Conservation (phyloP, 2,329 filamentous ascomycete species). For the Cadophora gregata region DNA sequence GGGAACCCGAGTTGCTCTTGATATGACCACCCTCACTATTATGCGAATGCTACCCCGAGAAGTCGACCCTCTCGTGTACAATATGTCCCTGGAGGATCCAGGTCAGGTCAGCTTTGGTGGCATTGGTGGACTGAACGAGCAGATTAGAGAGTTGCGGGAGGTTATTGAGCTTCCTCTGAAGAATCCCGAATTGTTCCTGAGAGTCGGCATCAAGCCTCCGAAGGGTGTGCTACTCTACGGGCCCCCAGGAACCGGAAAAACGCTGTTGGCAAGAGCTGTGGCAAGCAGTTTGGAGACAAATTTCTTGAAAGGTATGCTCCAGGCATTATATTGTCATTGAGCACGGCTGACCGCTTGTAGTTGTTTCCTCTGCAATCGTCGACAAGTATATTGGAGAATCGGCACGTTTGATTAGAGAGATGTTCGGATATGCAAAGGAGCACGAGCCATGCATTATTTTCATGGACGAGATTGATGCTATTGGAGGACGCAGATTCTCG, state of each 20-base stretch:
- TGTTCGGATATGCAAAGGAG: constrained; percentile 99
- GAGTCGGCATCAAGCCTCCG: constrained; percentile 98
- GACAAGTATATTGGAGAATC: constrained; percentile 99
- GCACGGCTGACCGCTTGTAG: constrained; percentile 52
- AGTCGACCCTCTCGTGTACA: constrained; percentile 98
- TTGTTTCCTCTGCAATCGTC: constrained; percentile 97
- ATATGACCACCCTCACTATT: constrained; percentile 99
- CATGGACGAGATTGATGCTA: constrained; percentile 99
- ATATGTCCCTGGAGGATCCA: constrained; percentile 98
- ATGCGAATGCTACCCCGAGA: constrained; percentile 99
- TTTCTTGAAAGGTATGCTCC: constrained; percentile 85
- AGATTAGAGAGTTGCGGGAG: constrained; percentile 95
- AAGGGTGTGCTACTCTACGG: constrained; percentile 97
- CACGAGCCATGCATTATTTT: constrained; percentile 99
- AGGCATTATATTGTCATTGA: background rate
- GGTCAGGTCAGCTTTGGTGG: constrained; percentile 97
- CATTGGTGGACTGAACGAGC: constrained; percentile 96
- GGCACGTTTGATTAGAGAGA: constrained; percentile 94
- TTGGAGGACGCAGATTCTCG: constrained; percentile 93
- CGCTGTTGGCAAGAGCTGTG: constrained; percentile 89
- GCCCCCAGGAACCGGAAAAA: constrained; percentile 96
- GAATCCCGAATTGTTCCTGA: constrained; percentile 95
- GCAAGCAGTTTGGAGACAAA: constrained; percentile 97
- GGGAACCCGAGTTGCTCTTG: constrained; percentile 93
- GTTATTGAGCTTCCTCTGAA: constrained; percentile 98